These are phyloP conservation scores for Dittrichia graveolens DNA, from an alignment of 129 eudicot genomes.

Conservation along the genomic window DNA sequence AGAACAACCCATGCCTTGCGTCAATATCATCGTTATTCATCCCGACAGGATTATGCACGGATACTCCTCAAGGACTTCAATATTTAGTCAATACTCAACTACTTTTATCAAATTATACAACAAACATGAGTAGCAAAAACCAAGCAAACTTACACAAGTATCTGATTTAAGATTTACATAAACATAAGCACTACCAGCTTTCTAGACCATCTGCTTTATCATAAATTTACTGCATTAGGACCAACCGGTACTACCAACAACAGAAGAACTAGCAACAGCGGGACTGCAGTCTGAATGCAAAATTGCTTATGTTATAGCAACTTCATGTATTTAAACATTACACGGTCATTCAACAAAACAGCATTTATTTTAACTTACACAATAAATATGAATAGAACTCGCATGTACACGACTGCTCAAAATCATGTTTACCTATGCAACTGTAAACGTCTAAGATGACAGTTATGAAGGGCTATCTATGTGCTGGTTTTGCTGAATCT, in stretches of 20 bases:
- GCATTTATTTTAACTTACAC: conserved; percentile 14
- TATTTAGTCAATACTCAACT: no score
- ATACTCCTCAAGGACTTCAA: no score
- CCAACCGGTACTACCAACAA: no score
- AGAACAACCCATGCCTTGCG: no score
- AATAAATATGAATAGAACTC: conserved; percentile 14
- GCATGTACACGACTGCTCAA: conserved; percentile 30
- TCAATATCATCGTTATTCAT: no score
- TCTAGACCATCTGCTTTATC: background rate
- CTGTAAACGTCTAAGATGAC: conserved; percentile 5
- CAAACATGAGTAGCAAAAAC: no score
- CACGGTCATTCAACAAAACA: conserved; percentile 10
- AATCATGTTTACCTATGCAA: conserved; percentile 24
- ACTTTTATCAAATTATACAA: no score
- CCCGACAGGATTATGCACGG: no score
- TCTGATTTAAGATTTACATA: conserved; percentile 1
- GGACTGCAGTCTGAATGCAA: conserved; percentile 5
- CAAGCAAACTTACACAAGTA: background rate
- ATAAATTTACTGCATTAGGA: no score
- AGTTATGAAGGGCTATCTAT: background rate
- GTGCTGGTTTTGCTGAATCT: conserved; percentile 14
- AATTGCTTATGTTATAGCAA: conserved; percentile 20
- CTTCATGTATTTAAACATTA: conserved; percentile 20
- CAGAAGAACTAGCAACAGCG: no score
- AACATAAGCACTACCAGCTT: conserved; percentile 16